A percentile compares a stretch with the other conserved stretches of the same genome.
Conservation (phyloP, 202 grass and related monocot species). For the Carex arenaria region DNA sequence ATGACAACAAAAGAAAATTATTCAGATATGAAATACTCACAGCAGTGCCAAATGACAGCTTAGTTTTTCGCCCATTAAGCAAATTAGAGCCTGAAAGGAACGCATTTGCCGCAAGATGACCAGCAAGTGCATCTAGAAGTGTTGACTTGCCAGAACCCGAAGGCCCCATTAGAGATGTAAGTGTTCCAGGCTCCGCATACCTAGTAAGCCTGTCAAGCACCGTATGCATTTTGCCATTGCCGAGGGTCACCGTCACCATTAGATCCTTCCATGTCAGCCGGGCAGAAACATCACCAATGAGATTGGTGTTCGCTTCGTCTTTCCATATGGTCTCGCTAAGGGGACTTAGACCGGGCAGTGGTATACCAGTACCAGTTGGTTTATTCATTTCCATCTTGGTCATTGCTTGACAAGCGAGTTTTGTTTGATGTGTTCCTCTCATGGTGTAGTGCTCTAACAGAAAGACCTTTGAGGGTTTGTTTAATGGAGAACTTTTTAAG, state of each 20-base stretch:
- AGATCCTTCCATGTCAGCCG: conserved; percentile 95
- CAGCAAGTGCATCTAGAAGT: conserved; percentile 77
- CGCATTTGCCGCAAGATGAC: conserved; percentile 74
- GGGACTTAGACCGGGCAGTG: conserved; percentile 70
- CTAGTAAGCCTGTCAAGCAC: conserved; percentile 81
- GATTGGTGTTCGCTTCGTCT: conserved; percentile 27
- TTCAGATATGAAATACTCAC: conserved; percentile 25
- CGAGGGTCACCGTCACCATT: conserved; percentile 65
- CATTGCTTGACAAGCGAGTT: conserved; percentile 59
- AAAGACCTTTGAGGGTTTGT: neutral
- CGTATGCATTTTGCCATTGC: conserved; percentile 65
- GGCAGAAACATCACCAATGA: conserved; percentile 73
- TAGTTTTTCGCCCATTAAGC: conserved; percentile 83
- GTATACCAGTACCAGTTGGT: conserved; percentile 22
- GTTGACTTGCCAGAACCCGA: conserved; percentile 94
- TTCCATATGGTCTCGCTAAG: conserved; percentile 87
- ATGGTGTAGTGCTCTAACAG: neutral
- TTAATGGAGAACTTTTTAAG: neutral
- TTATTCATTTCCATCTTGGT: conserved; percentile 68
- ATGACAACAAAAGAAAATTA: neutral
- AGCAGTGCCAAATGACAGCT: conserved; percentile 90
- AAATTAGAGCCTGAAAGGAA: conserved; percentile 72
- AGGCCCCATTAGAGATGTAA: conserved; percentile 83
- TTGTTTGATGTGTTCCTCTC: conserved; percentile 26
- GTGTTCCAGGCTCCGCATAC: conserved; percentile 73